Conservation (phyloP, 2,329 filamentous ascomycete genomes). For the Chalaropsis thielavioides region DNA sequence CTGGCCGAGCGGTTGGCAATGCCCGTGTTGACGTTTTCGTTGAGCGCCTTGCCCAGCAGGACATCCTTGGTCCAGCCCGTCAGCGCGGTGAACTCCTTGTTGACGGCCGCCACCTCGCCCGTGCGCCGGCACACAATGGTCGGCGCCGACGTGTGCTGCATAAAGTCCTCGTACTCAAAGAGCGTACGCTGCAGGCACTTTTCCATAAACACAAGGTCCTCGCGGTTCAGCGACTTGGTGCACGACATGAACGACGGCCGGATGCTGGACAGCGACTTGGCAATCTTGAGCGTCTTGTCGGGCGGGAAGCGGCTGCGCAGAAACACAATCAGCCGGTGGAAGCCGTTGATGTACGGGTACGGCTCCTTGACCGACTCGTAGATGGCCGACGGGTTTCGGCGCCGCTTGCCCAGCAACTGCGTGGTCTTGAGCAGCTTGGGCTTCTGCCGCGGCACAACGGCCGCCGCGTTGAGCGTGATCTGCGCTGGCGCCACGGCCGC, state of each 20-base stretch:
- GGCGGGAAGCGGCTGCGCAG: constrained; percentile 65
- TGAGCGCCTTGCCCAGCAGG: constrained; percentile 71
- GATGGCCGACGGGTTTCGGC: constrained; percentile 64
- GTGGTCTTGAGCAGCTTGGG: constrained; percentile 24
- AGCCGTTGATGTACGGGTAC: constrained; percentile 79
- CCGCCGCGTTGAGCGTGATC: constrained; percentile 21
- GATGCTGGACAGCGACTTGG: constrained; percentile 75
- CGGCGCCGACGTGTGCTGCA: constrained; percentile 75
- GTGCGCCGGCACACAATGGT: constrained; percentile 85
- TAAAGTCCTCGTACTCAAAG: constrained; percentile 85
- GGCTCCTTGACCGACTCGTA: constrained; percentile 84
- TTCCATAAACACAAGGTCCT: constrained; percentile 94
- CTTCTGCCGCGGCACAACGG: constrained; percentile 28
- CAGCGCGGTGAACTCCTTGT: constrained; percentile 91
- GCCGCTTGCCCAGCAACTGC: constrained; percentile 40
- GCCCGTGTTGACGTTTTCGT: constrained; percentile 71
- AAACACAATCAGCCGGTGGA: constrained; percentile 73
- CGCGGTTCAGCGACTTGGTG: constrained; percentile 71
- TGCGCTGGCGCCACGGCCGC: constrained; percentile 17
- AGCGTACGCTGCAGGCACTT: constrained; percentile 89
- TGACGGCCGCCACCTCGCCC: constrained; percentile 86
- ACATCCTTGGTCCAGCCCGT: constrained; percentile 91
- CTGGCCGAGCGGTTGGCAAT: constrained; percentile 32
- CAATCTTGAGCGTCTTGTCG: constrained; percentile 66
- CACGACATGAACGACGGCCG: constrained; percentile 87